Base-by-base conservation (phyloP, 768 basidiomycete species). In the Hydnum rufescens region DNA sequence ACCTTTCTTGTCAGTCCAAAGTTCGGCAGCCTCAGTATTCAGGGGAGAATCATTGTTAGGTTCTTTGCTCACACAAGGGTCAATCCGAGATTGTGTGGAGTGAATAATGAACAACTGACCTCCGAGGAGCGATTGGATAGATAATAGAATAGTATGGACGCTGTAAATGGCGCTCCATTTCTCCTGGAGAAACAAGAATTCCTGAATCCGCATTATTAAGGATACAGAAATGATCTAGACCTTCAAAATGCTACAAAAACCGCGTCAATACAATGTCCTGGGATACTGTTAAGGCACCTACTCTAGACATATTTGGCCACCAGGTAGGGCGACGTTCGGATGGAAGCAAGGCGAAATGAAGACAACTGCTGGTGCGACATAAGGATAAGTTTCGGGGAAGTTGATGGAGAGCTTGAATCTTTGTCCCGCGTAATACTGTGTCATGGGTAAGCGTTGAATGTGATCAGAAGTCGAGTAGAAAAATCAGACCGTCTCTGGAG, bases 121-220 rank as follows among this genome's bases (percentile, higher is more conserved):
- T 59, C 88, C 88, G 46, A 93, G 72, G 32, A 93, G 68, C 5
- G 82, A 86, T 61, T 93, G 89, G 53, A 93, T 65, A 8, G 88
- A 90, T 5, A 92, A 67, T 19, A 93, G 73, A 39, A 93, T 82
- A 0, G 86, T 89, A 58, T 88, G 84, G 32, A 90, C 88, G 54
- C 83, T 86, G 64, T 92, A 88, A 1, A 90, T 82, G 4, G 89
- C 87, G 2, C 84, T 86, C 89, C 88, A 92, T 61, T 89, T 85
- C 65, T 89, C 86, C 82, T 87, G 56, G 5, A 16, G 16, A 4
- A 22, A 36, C 16, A 3, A 51, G 25, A 29, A 31, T 25, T 44
- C 32, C 26, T n/a, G 26, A 3, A 0, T 22, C 52, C 63, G 67
- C 16, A 54, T 77, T 84, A 73, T 90, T 84, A 44, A 92, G 67